Evolutionary conservation across 495 filamentous ascomycete genomes (phyloP), one percentile per base, ranked within the genome.

Genomic region (Penicilliopsis zonata): DNA sequence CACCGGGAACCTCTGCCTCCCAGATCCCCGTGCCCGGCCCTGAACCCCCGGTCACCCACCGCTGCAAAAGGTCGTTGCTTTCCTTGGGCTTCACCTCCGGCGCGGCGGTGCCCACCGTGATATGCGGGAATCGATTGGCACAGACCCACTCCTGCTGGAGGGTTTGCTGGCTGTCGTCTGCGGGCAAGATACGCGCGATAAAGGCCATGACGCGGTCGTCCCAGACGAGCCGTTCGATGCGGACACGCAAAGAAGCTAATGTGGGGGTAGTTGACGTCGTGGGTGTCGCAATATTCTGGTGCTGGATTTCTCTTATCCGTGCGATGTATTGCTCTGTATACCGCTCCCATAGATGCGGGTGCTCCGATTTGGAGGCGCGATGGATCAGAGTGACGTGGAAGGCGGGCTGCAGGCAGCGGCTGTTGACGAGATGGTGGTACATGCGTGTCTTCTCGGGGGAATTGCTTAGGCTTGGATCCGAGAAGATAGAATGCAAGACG

Each of bases 301-400:
- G n/a, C 18, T 31, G 30, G 51, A 34, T 66, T 43, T 12, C 39
- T 49, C 36, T 53, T 48, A 51, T 57, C 32, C 18, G 36, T 10
- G 63, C 46, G 5, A 62, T 57, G 41, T 74, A 66, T 3, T 71
- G 50, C 12, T 55, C 45, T 9, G 38, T 48, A 42, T 90, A 85
- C 4, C 58, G 57, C 23, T 76, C 51, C 90, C 90, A 98, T 10
- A 85, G 54, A 1, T 76, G 71, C 0, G 74, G 65, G 37, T 73
- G 48, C 24, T 74, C 50, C 27, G 61, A 59, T 14, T 76, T 53
- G 2, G 55, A 54, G 7, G 77, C 74, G 29, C 75, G 78, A 53
- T 98, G 90, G 49, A 94, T 84, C 9, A 98, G 70, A 0, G 90
- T 98, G 34, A 96, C 80, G 53, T 98, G 90, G 59, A 95, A 96